These are phyloP conservation scores for Phytophthora pistaciae DNA, from an alignment of 352 stramenopile genomes.

Conservation along the genomic window DNA sequence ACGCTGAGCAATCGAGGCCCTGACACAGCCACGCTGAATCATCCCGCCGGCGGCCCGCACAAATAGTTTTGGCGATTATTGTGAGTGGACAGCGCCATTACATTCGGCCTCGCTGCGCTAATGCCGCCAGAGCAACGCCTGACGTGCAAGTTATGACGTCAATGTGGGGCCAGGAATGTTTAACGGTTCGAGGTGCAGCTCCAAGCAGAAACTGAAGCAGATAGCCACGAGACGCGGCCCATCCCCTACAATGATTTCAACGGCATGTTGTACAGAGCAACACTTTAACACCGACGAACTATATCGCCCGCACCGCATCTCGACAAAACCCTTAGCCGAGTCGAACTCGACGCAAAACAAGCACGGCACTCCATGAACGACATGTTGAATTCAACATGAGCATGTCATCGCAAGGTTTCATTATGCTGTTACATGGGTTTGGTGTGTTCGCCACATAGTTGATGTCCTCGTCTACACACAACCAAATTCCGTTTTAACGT, in stretches of 20 bases:
- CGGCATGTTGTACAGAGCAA: not conserved
- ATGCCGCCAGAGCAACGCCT: not conserved
- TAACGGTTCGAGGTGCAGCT: not conserved
- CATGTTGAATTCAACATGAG: no score
- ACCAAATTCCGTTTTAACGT: not conserved
- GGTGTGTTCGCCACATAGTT: not conserved
- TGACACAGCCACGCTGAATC: slow-evolving; percentile 27
- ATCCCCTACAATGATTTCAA: not conserved
- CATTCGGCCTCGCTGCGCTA: not conserved
- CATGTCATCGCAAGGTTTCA: not conserved
- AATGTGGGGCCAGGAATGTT: slow-evolving; percentile 5
- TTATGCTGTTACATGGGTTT: not conserved
- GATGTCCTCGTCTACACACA: not conserved
- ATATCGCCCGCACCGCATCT: not conserved
- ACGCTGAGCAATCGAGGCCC: slow-evolving; percentile 29
- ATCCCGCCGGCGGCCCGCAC: slow-evolving; percentile 32
- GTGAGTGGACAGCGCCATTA: not conserved
- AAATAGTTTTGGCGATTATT: slow-evolving; percentile 2
- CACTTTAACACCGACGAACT: not conserved
- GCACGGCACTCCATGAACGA: no score
- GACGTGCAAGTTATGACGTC: not conserved
- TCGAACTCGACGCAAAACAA: no score
- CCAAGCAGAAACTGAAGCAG: slow-evolving; percentile 19
- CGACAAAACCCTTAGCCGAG: not conserved
- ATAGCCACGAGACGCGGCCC: slow-evolving; percentile 3